Base-by-base conservation (phyloP, 129 eudicot genomes). In the Apium graveolens region DNA sequence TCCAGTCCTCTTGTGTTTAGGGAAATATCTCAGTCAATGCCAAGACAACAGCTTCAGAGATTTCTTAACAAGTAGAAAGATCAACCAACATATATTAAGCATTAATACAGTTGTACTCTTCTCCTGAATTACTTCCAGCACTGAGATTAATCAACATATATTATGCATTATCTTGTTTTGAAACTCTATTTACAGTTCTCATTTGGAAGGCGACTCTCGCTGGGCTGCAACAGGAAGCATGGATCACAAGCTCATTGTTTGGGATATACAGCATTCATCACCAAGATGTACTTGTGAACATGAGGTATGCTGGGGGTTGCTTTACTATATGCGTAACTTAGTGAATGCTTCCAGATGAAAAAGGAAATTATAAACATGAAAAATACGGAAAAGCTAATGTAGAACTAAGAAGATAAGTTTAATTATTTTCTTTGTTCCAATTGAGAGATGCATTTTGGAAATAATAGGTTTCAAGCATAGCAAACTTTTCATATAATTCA, bases 211-310 rank as follows among this genome's bases (percentile, higher is more conserved):
- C 86, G 90, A 97, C 79, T 71, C 93, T 41, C 90, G 90, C 57
- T 88, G 91, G 90, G 99, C 90, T 41, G 99, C 99, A 76, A 92
- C 99, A 4, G 96, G 97, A 65, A 86, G 99, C 87, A 83, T 92
- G 93, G 97, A 96, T 81, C 78, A 90, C 79, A 96, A 90, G 80
- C 97, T 96, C 31, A 86, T 92, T 18, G 86, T 96, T 5, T 96
- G 99, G 97, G 97, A 96, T 86, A 82, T 87, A 35, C 97, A 88
- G 24, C 90, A 86, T 80, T 85, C 93, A 3, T 31, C 69, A 20
- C 87, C 93, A 24, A 91, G 97, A 69, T 92, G 91, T 85, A 87
- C 86, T 49, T 96, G 97, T 77, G 93, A 89, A 31, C 99, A 96
- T 41, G 97, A 90, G 96, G 99, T 92, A 71, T 76, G 75, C 29